These are phyloP conservation scores for Setomelanomma holmii DNA, from an alignment of 2,329 filamentous ascomycete genomes.

Conservation along the genomic window DNA sequence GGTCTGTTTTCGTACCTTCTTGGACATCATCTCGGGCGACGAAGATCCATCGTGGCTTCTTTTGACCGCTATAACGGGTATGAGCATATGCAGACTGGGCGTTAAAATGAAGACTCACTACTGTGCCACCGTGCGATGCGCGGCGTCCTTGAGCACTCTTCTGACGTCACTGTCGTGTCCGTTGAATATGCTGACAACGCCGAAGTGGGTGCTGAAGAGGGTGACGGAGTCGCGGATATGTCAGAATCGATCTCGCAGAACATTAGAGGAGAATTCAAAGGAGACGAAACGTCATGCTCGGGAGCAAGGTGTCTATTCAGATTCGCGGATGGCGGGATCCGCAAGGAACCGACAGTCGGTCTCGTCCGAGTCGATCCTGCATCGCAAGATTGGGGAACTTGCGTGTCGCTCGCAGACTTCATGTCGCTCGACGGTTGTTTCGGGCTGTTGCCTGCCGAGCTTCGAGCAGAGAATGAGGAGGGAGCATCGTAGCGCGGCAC, in stretches of 20 bases:
- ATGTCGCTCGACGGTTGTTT: too few relatives aligned
- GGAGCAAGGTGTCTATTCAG: too few relatives aligned
- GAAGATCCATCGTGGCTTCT: conserved; percentile 5
- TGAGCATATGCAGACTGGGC: not conserved
- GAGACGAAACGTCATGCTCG: not conserved
- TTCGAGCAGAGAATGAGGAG: not conserved
- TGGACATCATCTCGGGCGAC: conserved; percentile 7
- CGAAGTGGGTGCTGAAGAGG: conserved; percentile 23
- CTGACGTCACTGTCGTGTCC: conserved; percentile 5
- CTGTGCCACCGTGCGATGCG: not conserved
- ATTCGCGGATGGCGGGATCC: not conserved
- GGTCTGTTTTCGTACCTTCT: conserved; percentile 18
- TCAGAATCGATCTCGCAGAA: conserved; percentile 25
- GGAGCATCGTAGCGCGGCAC: not conserved
- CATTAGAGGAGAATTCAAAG: conserved; percentile 16
- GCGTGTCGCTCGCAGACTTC: too few relatives aligned
- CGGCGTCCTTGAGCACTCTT: not conserved
- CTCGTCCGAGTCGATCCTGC: not conserved
- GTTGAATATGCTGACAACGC: conserved; percentile 14
- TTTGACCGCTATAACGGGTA: conserved; percentile 16
- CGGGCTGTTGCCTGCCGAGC: not conserved
- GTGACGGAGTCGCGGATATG: conserved; percentile 19
- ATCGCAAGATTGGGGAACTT: not conserved
- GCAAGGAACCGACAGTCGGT: not conserved
- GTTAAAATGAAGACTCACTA: conserved; percentile 5